Base-by-base conservation (phyloP, 805 yeast species). In the Myxozyma sirexii region DNA sequence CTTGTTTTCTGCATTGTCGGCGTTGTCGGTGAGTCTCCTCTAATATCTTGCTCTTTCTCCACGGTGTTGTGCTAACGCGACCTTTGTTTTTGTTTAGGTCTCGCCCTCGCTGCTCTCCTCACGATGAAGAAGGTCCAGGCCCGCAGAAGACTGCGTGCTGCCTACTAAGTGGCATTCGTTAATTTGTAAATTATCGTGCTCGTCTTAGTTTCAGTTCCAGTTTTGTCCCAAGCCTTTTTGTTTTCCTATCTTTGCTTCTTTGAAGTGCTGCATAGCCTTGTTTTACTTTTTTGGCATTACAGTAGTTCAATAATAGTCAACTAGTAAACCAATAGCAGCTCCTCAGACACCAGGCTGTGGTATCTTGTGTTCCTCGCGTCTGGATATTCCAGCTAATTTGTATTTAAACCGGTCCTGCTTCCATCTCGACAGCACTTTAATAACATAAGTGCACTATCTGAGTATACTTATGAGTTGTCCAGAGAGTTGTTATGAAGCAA, bases 1-100 rank as follows among this genome's bases (percentile, higher is more conserved):
- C 79, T 85, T 74, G 90, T 85, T 67, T 84, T 85, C 77, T 67
- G 73, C 63, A 69, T 74, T 62, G 42, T 75, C 56, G 72, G 72
- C 59, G 74, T 73, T 48, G 70, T 75, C 54, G 77, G 75, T 71
- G 65, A 49, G 75, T 60, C 31, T 27, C 26, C 10, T 13, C 21
- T 35, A 31, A 13, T 23, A 17, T 29, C 26, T 3, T 8, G 39
- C 24, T 31, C 3, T 29, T 15, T 38, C 17, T 7, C 2, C 7
- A 10, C 5, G 7, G 2, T 10, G 10, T 42, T 19, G n/a, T 77
- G 78, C 70, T 63, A 76, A 59, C 76, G 75, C 72, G 44, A 74
- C 19, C 24, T 10, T 17, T 23, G 17, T 12, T 10, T 43, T 7
- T 17, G 17, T 47, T 13, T 27, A 72, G 82, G 80, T 62, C 66